These are phyloP conservation scores for Trichoderma harzianum DNA, from an alignment of 2,329 filamentous ascomycete species.

Conservation along the genomic window DNA sequence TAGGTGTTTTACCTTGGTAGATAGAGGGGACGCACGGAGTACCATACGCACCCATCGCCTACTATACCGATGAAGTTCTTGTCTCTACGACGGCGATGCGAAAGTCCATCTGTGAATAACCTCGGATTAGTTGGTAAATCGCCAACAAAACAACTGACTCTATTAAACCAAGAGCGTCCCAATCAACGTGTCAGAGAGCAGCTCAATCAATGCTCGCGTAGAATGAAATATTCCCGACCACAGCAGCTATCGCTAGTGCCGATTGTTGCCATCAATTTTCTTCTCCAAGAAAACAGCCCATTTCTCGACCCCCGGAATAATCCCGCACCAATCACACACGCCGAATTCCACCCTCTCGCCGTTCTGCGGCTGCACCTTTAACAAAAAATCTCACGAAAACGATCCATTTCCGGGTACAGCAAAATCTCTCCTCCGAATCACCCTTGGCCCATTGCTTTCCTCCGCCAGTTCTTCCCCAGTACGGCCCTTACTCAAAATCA, in stretches of 20 bases:
- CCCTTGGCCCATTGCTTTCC: neutral
- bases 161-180: neutral
- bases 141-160: neutral
- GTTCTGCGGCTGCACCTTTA: slow-evolving; percentile 15
- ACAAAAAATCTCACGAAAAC: slow-evolving; percentile 39
- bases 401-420: neutral
- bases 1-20: neutral
- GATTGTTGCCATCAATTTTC: neutral
- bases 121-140: neutral
- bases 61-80: neutral
- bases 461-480: neutral
- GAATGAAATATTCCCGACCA: neutral
- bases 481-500: neutral
- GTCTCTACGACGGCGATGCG: neutral
- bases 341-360: slow-evolving; percentile 28
- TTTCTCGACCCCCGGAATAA: slow-evolving; percentile 34
- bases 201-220: neutral
- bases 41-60: neutral
- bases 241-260: neutral
- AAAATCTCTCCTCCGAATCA: slow-evolving; percentile 14
- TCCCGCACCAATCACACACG: slow-evolving; percentile 35
- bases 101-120: neutral
- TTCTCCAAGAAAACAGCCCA: slow-evolving; percentile 15
- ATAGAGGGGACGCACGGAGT: neutral
- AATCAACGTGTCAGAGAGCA: neutral